Conservation (phyloP, 495 filamentous ascomycete genomes). For the Bacidia gigantensis region DNA sequence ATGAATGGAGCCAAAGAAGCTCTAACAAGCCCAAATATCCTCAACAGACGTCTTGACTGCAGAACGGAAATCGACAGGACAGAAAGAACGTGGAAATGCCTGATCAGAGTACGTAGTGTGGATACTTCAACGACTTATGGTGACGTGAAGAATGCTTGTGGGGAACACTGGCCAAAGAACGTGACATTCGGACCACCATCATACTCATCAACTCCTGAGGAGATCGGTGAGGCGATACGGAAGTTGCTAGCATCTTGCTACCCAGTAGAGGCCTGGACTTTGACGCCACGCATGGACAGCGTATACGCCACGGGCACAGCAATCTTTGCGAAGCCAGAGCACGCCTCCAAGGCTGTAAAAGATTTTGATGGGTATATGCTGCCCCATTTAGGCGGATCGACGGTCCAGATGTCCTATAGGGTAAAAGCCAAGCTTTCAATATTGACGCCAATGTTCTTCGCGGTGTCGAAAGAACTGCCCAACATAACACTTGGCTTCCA, state of each 20-base stretch:
- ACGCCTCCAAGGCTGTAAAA: constrained; percentile 2
- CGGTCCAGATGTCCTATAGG: constrained; percentile 4
- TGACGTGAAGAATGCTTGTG: constrained; percentile 5
- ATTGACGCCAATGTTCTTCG: neutral
- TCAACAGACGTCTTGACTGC: constrained; percentile 2
- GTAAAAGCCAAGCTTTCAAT: constrained; percentile 9
- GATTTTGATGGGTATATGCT: constrained; percentile 5
- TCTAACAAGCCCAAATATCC: neutral
- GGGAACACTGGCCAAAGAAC: neutral
- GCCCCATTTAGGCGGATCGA: constrained; percentile 10
- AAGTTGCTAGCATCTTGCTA: neutral
- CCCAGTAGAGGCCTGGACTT: constrained; percentile 6
- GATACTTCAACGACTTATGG: neutral
- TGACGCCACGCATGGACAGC: neutral
- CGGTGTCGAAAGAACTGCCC: neutral
- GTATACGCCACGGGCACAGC: constrained; percentile 3
- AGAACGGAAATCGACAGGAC: constrained; percentile 6
- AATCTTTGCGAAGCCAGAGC: constrained; percentile 6
- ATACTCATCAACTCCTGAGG: constrained; percentile 1
- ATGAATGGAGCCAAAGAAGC: constrained; percentile 4
- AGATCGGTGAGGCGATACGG: constrained; percentile 6
- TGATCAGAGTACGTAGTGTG: constrained; percentile 8
- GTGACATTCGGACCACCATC: constrained; percentile 4
- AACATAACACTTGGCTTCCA: neutral
- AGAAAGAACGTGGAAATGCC: constrained; percentile 5